Evolutionary conservation across 139 green algal species (phyloP), one percentile per base, ranked within the genome.

Genomic region (Chara braunii): DNA sequence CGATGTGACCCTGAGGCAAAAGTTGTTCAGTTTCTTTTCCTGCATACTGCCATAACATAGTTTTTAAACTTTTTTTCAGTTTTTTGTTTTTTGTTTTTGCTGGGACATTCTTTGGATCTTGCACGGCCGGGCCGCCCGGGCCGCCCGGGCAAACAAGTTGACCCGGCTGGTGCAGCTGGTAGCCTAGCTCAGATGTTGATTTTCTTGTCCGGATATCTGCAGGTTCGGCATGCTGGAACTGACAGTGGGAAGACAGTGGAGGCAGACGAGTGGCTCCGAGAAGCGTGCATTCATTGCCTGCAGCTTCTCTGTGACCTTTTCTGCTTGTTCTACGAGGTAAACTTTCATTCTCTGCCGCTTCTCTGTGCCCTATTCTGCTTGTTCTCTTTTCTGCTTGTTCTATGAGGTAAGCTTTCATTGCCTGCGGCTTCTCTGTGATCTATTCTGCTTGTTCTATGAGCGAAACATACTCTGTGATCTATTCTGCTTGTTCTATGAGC

Each of bases 281-380:
- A 75, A 7, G 69, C 67, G 12, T 75, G 31, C 26, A 64, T 72
- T 28, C 33, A 70, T 35, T 78, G 69, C 61, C 81, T 99, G 51
- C 83, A 94, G 75, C 86, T 95, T 73, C 83, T 97, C 37, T 84
- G 95, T 24, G 90, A 96, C 71, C 77, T 99, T 24, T 88, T 91
- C 84, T 56, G 79, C 31, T 75, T 85, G 66, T 95, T 91, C 72
- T 90, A 94, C 37, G 43, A 71, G 3, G 30, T 66, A 31, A 44
- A n/a, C n/a, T n/a, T n/a, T n/a, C n/a, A n/a, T n/a, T n/a, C n/a
- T n/a, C n/a, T n/a, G n/a, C n/a, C n/a, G 63, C 6, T 35, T 24
- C 44, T 67, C 50, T 12, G 18, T 58, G 50, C n/a, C 40, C 40
- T 48, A n/a, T 18, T 26, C 18, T 26, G n/a, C n/a, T 48, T 48